Evolutionary conservation across 352 stramenopile species (phyloP).

Genomic region (Aphanomyces invadans): DNA sequence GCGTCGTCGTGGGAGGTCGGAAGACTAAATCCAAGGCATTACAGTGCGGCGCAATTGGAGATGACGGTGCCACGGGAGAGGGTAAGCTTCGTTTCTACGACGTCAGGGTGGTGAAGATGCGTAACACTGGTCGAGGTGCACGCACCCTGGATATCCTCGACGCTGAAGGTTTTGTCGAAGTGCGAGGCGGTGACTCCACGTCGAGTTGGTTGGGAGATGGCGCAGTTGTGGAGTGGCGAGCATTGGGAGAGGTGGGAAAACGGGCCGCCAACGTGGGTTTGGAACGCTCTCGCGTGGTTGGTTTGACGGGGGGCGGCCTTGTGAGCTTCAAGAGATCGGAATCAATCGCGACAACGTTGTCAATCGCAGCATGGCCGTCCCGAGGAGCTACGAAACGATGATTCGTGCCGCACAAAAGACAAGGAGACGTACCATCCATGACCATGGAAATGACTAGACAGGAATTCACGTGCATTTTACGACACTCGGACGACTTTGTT

Average conservation of each 20-base stretch:
- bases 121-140: not conserved
- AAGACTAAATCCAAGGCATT: not conserved
- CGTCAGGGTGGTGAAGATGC: not conserved
- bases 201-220: not conserved
- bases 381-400: not conserved
- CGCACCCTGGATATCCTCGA: not conserved
- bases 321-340: constrained; percentile 59
- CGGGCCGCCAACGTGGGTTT: not conserved
- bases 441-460: constrained; percentile 79
- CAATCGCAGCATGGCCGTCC: constrained; percentile 25
- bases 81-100: constrained; percentile 10
- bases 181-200: not conserved
- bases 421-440: constrained; percentile 43
- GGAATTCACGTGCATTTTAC: constrained; percentile 72
- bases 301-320: constrained; percentile 27
- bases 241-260: not conserved
- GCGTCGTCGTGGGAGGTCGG: not conserved
- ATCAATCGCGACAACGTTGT: constrained; percentile 52
- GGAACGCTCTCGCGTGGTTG: not conserved
- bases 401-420: not conserved
- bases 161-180: not conserved
- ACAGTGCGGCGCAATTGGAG: not conserved
- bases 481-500: constrained; percentile 44
- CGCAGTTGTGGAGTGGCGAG: not conserved
- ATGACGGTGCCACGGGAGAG: not conserved